These are phyloP conservation scores for Calamus simplicifolius DNA, from an alignment of 176 grass and related monocot genomes.

Conservation along the genomic window DNA sequence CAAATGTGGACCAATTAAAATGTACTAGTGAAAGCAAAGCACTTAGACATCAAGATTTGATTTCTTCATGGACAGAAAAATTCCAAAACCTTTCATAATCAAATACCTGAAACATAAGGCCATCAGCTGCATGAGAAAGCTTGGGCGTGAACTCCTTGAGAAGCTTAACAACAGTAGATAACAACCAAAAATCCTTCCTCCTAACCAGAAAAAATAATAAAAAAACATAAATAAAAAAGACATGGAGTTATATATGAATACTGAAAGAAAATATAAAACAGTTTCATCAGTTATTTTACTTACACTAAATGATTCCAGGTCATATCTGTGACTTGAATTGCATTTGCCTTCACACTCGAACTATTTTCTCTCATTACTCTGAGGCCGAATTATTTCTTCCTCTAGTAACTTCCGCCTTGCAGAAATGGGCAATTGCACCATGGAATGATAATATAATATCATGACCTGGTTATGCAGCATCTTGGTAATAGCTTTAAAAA, in stretches of 20 bases:
- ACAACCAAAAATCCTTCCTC: conserved; percentile 96
- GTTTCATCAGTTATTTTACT: background rate
- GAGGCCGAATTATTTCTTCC: conserved; percentile 81
- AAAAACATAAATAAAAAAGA: background rate
- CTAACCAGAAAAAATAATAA: conserved; percentile 53
- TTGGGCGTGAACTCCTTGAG: conserved; percentile 76
- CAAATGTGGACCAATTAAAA: too few relatives aligned
- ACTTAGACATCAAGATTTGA: too few relatives aligned
- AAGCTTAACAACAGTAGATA: conserved; percentile 72
- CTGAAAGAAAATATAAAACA: conserved; percentile 15
- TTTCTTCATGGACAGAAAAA: too few relatives aligned
- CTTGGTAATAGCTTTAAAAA: too few relatives aligned
- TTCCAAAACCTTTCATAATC: background rate
- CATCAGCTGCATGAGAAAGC: conserved; percentile 96
- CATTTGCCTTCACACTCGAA: conserved; percentile 74
- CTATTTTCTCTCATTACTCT: conserved; percentile 56
- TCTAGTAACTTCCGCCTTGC: conserved; percentile 94
- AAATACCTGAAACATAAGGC: conserved; percentile 97
- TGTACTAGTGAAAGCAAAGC: too few relatives aligned
- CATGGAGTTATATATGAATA: background rate
- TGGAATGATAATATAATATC: conserved; percentile 1
- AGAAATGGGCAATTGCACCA: conserved; percentile 73
- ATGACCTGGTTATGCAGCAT: too few relatives aligned
- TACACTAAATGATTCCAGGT: conserved; percentile 97
- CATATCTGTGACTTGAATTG: conserved; percentile 82